These are phyloP conservation scores for Nakaseomyces kungkrabaensis DNA, from an alignment of 1,139 yeast genomes.

Conservation along the genomic window DNA sequence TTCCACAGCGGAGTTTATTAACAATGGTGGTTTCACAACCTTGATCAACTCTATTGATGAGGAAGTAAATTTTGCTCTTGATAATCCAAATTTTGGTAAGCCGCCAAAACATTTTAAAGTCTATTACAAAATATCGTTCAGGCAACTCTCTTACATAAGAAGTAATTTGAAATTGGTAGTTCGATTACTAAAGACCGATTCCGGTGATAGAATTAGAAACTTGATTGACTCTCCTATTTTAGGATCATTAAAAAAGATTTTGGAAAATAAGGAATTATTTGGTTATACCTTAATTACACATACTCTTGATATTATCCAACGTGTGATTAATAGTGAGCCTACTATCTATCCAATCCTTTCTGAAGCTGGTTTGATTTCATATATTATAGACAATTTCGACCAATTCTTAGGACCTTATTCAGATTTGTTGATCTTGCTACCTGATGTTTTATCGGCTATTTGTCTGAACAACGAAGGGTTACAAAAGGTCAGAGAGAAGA, in stretches of 20 bases:
- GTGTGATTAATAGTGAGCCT: conserved; percentile 82
- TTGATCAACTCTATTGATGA: conserved; percentile 53
- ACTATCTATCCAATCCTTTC: conserved; percentile 74
- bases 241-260: conserved; percentile 47
- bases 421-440: conserved; percentile 51
- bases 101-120: conserved; percentile 47
- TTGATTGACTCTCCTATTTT: conserved; percentile 76
- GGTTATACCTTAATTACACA: conserved; percentile 62
- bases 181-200: conserved; percentile 57
- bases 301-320: conserved; percentile 57
- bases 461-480: conserved; percentile 72
- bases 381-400: conserved; percentile 48
- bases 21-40: conserved; percentile 53
- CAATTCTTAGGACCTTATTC: conserved; percentile 46
- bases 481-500: conserved; percentile 40
- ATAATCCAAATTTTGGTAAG: conserved; percentile 43
- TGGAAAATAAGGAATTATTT: conserved; percentile 50
- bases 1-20: conserved; percentile 49
- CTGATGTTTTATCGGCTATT: conserved; percentile 76
- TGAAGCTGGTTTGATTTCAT: conserved; percentile 67
- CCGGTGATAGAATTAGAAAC: conserved; percentile 78
- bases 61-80: conserved; percentile 59
- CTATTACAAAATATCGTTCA: conserved; percentile 50
- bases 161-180: conserved; percentile 51
- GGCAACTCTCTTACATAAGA: conserved; percentile 53